Conservation (phyloP, 139 green algal genomes). For the Chlorella sorokiniana region DNA sequence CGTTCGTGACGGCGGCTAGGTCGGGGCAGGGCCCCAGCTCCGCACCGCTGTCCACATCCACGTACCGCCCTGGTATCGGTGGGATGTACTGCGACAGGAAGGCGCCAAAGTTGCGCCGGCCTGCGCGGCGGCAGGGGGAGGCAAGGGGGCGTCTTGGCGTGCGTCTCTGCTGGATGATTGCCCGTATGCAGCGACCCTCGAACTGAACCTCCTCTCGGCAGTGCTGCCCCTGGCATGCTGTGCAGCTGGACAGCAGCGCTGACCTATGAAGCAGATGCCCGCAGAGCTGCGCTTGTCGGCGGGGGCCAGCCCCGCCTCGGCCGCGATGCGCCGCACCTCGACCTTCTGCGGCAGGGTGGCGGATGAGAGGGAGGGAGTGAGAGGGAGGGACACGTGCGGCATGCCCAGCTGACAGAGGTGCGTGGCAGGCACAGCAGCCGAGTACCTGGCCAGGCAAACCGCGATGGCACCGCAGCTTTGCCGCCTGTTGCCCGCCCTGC, state of each 20-base stretch:
- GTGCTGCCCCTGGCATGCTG: too few relatives aligned
- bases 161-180: not conserved
- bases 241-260: not conserved
- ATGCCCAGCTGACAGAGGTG: not conserved
- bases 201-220: too few relatives aligned
- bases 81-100: slow-evolving; percentile 77
- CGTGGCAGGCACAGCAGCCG: too few relatives aligned
- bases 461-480: not conserved
- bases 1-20: slow-evolving; percentile 70
- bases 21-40: slow-evolving; percentile 61
- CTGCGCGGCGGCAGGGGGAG: slow-evolving; percentile 1
- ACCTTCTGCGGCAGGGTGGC: slow-evolving; percentile 48
- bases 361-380: not conserved
- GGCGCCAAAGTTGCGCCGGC: slow-evolving; percentile 67
- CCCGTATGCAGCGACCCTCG: too few relatives aligned
- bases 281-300: slow-evolving; percentile 62
- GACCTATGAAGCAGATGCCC: slow-evolving; percentile 89
- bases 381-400: not conserved
- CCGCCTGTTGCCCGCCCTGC: not conserved
- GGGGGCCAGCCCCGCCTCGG: slow-evolving; percentile 38
- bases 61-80: slow-evolving; percentile 54
- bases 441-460: too few relatives aligned
- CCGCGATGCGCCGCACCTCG: slow-evolving; percentile 63
- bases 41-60: slow-evolving; percentile 54
- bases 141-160: not conserved